Base-by-base conservation (phyloP, 495 filamentous ascomycete genomes). In the Trichoderma erinaceum region DNA sequence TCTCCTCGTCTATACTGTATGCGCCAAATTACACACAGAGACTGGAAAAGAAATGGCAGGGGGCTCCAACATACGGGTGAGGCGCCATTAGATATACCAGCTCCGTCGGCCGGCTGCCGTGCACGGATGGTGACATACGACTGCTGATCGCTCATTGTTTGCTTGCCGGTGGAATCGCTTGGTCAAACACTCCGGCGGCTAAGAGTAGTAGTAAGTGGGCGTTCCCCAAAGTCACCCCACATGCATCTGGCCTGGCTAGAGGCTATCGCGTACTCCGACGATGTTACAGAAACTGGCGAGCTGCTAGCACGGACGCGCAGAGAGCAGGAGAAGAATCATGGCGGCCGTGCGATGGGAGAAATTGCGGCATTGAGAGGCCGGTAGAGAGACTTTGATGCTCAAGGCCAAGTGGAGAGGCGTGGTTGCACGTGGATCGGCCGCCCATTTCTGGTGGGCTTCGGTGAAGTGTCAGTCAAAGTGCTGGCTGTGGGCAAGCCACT, bases 101-200 rank as follows among this genome's bases (percentile, higher is more conserved):
- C 71, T 48, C 73, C 73, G 68, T 81, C 78, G 50, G 72, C 75
- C 13, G 79, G 78, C 65, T 75, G 75, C 69, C 81, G 74, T 65
- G 80, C 75, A 68, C 77, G 78, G 70, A 83, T 75, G 32, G 78
- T 77, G 25, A 82, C 76, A 69, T 81, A 83, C 23, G 78, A 71
- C 61, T 73, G 67, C 66, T 71, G 68, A 50, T 69, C 68, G 68
- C 73, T 78, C 75, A 78, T 73, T 61, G 41, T 56, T 56, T 25
- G 50, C 50, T 25, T n/a, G 44, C 56, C 56, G 13, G 16, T 15
- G 58, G 16, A 35, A 35, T 35, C 15, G 61, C 61, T 41, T 29
- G 23, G 50, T 6, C 43, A 15, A 16, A 11, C 13, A 46, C n/a
- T 52, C n/a, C 18, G 21, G 48, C 4, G 44, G 21, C 15, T n/a